phyloP scores from a whole-genome alignment of 345 rosid genomes.

The Camelina sativa region DNA sequence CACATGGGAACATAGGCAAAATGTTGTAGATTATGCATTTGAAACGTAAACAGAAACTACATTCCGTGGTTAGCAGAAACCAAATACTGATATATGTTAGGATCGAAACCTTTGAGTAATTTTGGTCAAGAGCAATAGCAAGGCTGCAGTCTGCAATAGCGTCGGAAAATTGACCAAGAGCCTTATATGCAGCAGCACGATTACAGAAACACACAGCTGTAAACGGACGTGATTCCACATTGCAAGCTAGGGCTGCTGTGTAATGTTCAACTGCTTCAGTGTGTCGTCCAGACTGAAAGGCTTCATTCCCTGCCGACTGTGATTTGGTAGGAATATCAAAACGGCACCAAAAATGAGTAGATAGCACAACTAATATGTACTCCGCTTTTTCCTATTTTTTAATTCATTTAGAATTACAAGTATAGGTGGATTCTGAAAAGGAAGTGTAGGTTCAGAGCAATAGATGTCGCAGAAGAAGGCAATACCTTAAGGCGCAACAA shows the following conservation, averaged over 20 bases:
- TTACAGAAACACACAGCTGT: conserved; percentile 96
- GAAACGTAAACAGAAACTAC: conserved; percentile 20
- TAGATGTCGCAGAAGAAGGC: conserved; percentile 14
- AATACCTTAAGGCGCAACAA: conserved; percentile 81
- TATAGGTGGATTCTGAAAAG: conserved; percentile 21
- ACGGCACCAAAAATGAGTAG: conserved; percentile 5
- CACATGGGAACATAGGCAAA: conserved; percentile 5
- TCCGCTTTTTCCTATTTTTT: neutral
- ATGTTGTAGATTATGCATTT: conserved; percentile 16
- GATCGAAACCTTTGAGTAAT: conserved; percentile 75
- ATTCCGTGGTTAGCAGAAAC: conserved; percentile 14
- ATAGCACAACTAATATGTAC: neutral
- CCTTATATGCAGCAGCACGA: conserved; percentile 94
- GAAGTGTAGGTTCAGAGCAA: conserved; percentile 24
- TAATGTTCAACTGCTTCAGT: conserved; percentile 92
- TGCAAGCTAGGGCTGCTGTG: conserved; percentile 76
- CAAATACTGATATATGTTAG: conserved; percentile 15
- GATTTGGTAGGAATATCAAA: conserved; percentile 26
- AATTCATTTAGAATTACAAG: conserved; percentile 3
- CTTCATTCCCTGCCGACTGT: conserved; percentile 93
- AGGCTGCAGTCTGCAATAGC: conserved; percentile 98
- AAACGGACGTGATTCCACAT: conserved; percentile 85
- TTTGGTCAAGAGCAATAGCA: conserved; percentile 89
- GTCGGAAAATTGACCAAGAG: conserved; percentile 76
- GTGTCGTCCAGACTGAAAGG: conserved; percentile 86